Conservation (phyloP, 495 filamentous ascomycete genomes). For the Parachaetomium inaequale region DNA sequence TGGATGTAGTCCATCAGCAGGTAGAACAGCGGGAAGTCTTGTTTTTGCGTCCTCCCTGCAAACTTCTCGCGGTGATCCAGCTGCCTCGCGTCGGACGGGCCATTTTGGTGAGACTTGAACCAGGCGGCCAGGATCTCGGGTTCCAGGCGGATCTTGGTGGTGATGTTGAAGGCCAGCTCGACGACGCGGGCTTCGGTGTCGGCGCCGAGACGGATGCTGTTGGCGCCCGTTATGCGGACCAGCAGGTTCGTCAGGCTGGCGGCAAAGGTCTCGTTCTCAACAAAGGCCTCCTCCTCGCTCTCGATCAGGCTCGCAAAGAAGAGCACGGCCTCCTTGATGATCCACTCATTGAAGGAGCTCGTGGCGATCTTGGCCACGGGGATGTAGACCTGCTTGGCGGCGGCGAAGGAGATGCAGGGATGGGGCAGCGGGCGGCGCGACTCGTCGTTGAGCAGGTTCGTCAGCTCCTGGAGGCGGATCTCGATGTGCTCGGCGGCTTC, state of each 20-base stretch:
- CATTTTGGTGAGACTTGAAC: conserved; percentile 61
- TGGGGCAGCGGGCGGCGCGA: conserved; percentile 81
- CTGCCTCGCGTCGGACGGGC: conserved; percentile 44
- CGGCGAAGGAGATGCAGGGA: conserved; percentile 79
- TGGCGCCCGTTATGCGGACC: conserved; percentile 59
- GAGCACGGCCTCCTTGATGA: conserved; percentile 75
- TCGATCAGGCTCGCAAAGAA: conserved; percentile 90
- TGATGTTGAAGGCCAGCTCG: conserved; percentile 87
- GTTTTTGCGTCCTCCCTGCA: conserved; percentile 79
- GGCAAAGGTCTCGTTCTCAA: conserved; percentile 79
- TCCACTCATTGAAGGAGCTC: conserved; percentile 69
- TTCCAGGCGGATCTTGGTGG: conserved; percentile 88
- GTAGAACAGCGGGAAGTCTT: conserved; percentile 95
- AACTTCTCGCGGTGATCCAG: conserved; percentile 58
- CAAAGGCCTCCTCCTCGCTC: conserved; percentile 91
- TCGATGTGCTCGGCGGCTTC: conserved; percentile 54
- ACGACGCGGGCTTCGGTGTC: conserved; percentile 82
- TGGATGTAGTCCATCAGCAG: conserved; percentile 94
- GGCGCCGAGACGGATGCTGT: conserved; percentile 56
- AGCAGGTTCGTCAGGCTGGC: conserved; percentile 78
- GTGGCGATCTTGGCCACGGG: conserved; percentile 81
- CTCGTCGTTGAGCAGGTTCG: conserved; percentile 80
- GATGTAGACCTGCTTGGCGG: conserved; percentile 80
- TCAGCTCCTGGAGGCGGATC: conserved; percentile 59
- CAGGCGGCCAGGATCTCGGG: conserved; percentile 80